Evolutionary conservation across 208 protist species (phyloP).

Genomic region (Leishmania amazonensis): DNA sequence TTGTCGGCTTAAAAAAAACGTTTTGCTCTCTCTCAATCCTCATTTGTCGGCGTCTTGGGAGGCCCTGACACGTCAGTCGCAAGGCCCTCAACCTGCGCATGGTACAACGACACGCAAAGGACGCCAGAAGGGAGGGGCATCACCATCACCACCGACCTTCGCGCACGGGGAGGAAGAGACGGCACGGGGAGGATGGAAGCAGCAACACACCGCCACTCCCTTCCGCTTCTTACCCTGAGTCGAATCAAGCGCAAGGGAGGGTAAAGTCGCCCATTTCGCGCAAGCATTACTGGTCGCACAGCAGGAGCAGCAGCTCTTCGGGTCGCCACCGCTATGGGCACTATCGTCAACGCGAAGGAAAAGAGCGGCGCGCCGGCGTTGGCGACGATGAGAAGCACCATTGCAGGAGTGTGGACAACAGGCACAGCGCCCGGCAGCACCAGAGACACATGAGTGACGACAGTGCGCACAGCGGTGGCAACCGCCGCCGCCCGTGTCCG

Average conservation of each 20-base stretch:
- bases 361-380: neutral
- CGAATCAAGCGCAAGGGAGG: neutral
- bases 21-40: neutral
- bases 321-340: neutral
- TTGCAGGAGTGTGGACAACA: neutral
- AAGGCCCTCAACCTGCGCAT: neutral
- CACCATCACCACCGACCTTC: neutral
- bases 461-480: neutral
- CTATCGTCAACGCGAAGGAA: neutral
- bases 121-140: neutral
- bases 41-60: neutral
- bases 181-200: neutral
- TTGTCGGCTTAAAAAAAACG: too few species aligned
- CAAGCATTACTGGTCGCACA: neutral
- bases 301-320: constrained; percentile 2
- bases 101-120: neutral
- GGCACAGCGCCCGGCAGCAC: neutral
- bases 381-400: neutral
- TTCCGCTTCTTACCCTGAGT: neutral
- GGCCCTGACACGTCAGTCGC: neutral
- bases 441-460: neutral
- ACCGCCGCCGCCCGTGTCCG: neutral
- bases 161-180: constrained; percentile 3
- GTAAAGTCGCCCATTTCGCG: neutral
- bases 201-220: neutral